Base-by-base conservation (phyloP, 2,329 filamentous ascomycete species). In the Penicillium sp. region DNA sequence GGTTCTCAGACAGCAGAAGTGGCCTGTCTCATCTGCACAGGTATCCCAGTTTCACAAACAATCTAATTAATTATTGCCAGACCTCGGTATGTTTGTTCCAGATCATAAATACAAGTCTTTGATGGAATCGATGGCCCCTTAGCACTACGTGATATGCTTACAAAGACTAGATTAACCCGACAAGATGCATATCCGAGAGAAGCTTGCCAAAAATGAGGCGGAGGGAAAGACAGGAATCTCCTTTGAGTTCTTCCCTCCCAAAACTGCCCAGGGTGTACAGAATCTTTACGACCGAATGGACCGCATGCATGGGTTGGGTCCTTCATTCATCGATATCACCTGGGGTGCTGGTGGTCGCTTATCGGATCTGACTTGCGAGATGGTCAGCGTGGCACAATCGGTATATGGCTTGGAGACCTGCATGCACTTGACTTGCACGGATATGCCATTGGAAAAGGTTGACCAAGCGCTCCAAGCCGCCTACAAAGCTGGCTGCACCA, bases 241-340 rank as follows among this genome's bases (percentile, higher is more conserved):
- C 59, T 99, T 99, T 81, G 94, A 99, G 77, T 99, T 96, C 83
- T 99, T 99, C 79, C 94, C 94, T 51, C 94, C 94, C 39, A 99
- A 99, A 81, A 99, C 94, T 4, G 76, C 77, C 23, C 77, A 80
- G 79, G 94, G 94, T 83, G 93, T 99, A 13, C 94, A 99, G 80
- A 99, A 99, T 76, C 87, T 99, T 58, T 99, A 99, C 82, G 94
- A 99, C 69, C 91, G 94, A 68, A 97, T 99, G 90, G 94, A 99
- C 78, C 92, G 93, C 78, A 99, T 99, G 94, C 92, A 96, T 77
- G 86, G 89, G 70, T 86, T 96, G 63, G 94, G 92, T 1, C 94
- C 93, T 63, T 89, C 93, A 71, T 99, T 99, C 81, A 92, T 99
- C 75, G 94, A 99, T 77, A 89, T 99, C 71, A 99, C 94, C 62